Conservation (phyloP, 306 rosid genomes). For the Dalbergia cultrata region DNA sequence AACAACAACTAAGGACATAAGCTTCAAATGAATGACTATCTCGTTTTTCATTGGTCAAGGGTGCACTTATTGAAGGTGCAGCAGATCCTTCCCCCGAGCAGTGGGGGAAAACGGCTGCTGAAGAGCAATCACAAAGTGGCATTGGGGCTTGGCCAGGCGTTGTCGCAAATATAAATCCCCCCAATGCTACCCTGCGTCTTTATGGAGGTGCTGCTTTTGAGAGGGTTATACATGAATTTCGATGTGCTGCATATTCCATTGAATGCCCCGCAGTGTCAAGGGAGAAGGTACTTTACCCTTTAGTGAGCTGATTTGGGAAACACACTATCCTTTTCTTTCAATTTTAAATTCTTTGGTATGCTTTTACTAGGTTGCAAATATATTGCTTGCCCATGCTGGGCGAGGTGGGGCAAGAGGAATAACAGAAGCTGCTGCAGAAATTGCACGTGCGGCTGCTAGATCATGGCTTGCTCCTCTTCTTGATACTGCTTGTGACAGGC, state of each 20-base stretch:
- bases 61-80: conserved; percentile 93
- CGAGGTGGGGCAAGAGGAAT: conserved; percentile 89
- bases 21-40: conserved; percentile 11
- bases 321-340: conserved; percentile 14
- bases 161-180: conserved; percentile 71
- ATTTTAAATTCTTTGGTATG: conserved; percentile 30
- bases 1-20: not conserved
- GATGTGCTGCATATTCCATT: conserved; percentile 94
- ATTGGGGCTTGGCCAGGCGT: conserved; percentile 97
- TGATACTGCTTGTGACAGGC: conserved; percentile 96
- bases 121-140: conserved; percentile 85
- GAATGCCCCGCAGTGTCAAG: conserved; percentile 94
- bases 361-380: conserved; percentile 86
- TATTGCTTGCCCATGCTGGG: conserved; percentile 95
- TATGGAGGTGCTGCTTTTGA: conserved; percentile 99
- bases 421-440: conserved; percentile 97
- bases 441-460: conserved; percentile 95
- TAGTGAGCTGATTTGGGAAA: conserved; percentile 10
- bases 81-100: conserved; percentile 98
- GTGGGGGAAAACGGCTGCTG: conserved; percentile 91
- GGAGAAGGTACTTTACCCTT: conserved; percentile 74
- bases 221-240: conserved; percentile 94
- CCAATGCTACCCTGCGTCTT: conserved; percentile 89
- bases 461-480: conserved; percentile 99
- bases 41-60: conserved; percentile 57